Evolutionary conservation across 1,284 basidiomycete genomes (phyloP).

Genomic region (Ustilago shanxiensis): DNA sequence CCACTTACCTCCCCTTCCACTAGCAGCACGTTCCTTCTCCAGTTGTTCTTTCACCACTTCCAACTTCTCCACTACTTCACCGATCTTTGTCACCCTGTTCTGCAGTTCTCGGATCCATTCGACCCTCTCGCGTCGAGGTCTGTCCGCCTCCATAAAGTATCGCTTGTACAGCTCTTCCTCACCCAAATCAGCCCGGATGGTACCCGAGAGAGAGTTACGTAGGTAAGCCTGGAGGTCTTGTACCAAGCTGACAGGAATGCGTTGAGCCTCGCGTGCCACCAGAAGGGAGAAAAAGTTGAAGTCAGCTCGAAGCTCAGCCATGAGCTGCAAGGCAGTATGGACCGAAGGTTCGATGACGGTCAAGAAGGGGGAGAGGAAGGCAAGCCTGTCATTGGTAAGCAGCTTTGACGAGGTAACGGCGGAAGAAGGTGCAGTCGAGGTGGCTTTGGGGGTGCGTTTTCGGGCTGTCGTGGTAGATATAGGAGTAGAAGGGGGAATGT

Average conservation of each 20-base stretch:
- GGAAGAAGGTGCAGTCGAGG: neutral
- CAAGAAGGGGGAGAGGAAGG: neutral
- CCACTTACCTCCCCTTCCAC: neutral
- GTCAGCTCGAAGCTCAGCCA: constrained; percentile 29
- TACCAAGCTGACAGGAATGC: constrained; percentile 11
- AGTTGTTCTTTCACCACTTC: constrained; percentile 1
- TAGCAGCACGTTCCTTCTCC: neutral
- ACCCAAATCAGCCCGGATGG: neutral
- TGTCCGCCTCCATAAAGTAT: constrained; percentile 26
- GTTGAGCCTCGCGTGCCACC: constrained; percentile 10
- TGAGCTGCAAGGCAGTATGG: constrained; percentile 12
- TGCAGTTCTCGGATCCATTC: constrained; percentile 5
- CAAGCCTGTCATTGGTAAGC: constrained; percentile 3
- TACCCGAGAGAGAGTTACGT: neutral
- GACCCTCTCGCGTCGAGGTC: constrained; percentile 13
- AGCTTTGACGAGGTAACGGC: neutral
- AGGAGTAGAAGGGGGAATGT: neutral
- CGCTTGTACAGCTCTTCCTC: constrained; percentile 22
- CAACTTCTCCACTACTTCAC: constrained; percentile 5
- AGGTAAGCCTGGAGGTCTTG: constrained; percentile 12
- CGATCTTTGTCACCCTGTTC: neutral
- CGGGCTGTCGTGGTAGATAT: neutral
- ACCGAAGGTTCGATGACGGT: neutral
- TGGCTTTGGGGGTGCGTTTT: neutral
- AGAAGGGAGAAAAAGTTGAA: constrained; percentile 28